Conservation (phyloP, 2,329 filamentous ascomycete species). For the Triangularia setosa region DNA sequence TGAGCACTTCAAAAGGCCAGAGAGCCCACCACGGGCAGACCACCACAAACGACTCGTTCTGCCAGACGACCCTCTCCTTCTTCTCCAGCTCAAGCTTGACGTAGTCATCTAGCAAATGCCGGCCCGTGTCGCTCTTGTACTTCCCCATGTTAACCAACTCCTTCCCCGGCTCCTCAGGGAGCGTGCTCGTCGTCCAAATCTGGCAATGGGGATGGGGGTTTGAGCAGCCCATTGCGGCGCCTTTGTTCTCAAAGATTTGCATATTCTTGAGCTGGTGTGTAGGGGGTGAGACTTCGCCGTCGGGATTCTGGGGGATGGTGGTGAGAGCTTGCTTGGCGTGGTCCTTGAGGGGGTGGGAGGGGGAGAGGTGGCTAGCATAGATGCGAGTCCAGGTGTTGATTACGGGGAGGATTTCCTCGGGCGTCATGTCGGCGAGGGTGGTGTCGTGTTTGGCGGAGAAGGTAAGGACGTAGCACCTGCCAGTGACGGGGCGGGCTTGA, state of each 20-base stretch:
- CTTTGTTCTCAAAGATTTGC: constrained; percentile 99
- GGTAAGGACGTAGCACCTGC: constrained; percentile 94
- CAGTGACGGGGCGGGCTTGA: constrained; percentile 79
- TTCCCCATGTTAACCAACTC: constrained; percentile 76
- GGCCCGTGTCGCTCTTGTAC: constrained; percentile 70
- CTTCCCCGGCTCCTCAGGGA: constrained; percentile 82
- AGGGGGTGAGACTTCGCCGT: constrained; percentile 46
- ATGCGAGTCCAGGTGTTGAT: constrained; percentile 89
- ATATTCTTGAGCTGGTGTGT: constrained; percentile 86
- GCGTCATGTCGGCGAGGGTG: constrained; percentile 84
- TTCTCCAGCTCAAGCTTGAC: constrained; percentile 77
- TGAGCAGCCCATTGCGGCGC: constrained; percentile 94
- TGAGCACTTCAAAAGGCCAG: constrained; percentile 95
- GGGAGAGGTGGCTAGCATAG: constrained; percentile 76
- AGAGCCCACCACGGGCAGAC: constrained; percentile 97
- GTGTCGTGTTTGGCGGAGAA: constrained; percentile 89
- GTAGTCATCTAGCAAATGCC: constrained; percentile 82
- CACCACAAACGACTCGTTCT: constrained; percentile 80
- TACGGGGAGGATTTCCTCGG: constrained; percentile 72
- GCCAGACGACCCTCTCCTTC: constrained; percentile 79
- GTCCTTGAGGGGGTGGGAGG: constrained; percentile 59
- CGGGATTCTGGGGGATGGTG: constrained; percentile 33
- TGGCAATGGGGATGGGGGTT: constrained; percentile 98
- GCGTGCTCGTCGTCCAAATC: constrained; percentile 86
- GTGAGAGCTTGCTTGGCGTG: constrained; percentile 37